Evolutionary conservation across 495 filamentous ascomycete species (phyloP).

Genomic region (Hyaloscypha hepaticicola): DNA sequence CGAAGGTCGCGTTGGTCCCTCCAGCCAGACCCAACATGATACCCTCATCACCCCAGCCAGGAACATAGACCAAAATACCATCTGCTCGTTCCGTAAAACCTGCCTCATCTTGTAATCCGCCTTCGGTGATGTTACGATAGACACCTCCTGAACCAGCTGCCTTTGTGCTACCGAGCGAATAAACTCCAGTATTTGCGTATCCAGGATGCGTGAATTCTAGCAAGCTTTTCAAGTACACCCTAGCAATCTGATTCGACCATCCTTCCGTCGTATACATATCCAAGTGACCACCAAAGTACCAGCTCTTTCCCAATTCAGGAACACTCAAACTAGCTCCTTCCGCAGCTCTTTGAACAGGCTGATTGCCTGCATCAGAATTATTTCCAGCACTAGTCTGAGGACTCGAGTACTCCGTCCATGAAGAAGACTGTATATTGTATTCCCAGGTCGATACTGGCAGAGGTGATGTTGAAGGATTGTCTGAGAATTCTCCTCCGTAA

Average conservation of each 20-base stretch:
- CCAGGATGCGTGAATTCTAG: conserved; percentile 74
- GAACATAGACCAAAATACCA: conserved; percentile 67
- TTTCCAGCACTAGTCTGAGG: conserved; percentile 58
- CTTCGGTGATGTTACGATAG: conserved; percentile 70
- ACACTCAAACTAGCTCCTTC: conserved; percentile 72
- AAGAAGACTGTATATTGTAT: conserved; percentile 56
- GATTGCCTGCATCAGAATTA: conserved; percentile 50
- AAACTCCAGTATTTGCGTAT: conserved; percentile 56
- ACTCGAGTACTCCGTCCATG: conserved; percentile 59
- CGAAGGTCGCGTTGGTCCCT: conserved; percentile 59
- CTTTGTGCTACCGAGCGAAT: conserved; percentile 43
- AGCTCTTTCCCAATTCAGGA: conserved; percentile 63
- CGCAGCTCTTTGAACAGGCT: conserved; percentile 59
- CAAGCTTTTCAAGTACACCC: conserved; percentile 69
- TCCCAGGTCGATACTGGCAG: conserved; percentile 60
- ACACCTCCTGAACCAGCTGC: conserved; percentile 54
- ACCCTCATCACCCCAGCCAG: conserved; percentile 67
- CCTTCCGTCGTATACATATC: conserved; percentile 66
- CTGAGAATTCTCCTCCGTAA: conserved; percentile 71
- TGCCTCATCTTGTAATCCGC: conserved; percentile 59
- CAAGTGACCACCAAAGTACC: conserved; percentile 75
- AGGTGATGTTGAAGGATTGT: conserved; percentile 52
- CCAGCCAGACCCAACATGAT: conserved; percentile 70
- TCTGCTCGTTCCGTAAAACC: conserved; percentile 71
- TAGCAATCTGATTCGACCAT: conserved; percentile 60